Evolutionary conservation across 106 monocot genomes (phyloP).

Genomic region (Dendrobium officinale): DNA sequence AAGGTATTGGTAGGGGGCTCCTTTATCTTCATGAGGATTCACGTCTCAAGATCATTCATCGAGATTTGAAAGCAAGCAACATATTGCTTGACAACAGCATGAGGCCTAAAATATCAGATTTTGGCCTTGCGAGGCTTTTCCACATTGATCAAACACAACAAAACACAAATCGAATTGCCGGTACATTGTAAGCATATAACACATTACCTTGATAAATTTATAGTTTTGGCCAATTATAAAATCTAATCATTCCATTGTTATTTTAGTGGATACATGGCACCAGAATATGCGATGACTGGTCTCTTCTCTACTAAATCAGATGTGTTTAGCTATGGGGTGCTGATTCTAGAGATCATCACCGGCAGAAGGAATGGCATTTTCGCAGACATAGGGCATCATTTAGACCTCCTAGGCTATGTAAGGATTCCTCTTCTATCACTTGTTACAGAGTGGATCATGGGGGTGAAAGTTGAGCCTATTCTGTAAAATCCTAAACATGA

Average conservation of each 20-base stretch:
- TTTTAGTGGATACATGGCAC: slow-evolving; percentile 8
- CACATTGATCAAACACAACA: slow-evolving; percentile 17
- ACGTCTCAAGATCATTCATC: slow-evolving; percentile 33
- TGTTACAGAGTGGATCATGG: no score
- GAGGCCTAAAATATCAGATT: slow-evolving; percentile 53
- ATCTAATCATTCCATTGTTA: background rate
- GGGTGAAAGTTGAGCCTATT: no score
- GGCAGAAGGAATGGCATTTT: background rate
- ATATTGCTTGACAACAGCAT: slow-evolving; percentile 35
- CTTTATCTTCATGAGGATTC: slow-evolving; percentile 49
- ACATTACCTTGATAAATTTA: no score
- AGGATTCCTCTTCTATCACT: background rate
- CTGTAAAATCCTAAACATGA: no score
- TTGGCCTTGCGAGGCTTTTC: slow-evolving; percentile 46
- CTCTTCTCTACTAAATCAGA: background rate
- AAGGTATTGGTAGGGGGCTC: slow-evolving; percentile 38
- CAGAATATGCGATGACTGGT: background rate
- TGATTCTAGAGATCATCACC: background rate
- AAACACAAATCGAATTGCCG: slow-evolving; percentile 29
- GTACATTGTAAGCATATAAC: slow-evolving; percentile 36
- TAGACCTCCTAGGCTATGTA: background rate
- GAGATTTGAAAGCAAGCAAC: slow-evolving; percentile 48
- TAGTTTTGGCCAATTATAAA: background rate
- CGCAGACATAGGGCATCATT: background rate
- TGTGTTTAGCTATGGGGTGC: background rate